A percentile compares a stretch with the other conserved stretches of the same genome.
These are phyloP conservation scores for Ramaria rubella DNA, from an alignment of 768 basidiomycete genomes.

Conservation along the genomic window DNA sequence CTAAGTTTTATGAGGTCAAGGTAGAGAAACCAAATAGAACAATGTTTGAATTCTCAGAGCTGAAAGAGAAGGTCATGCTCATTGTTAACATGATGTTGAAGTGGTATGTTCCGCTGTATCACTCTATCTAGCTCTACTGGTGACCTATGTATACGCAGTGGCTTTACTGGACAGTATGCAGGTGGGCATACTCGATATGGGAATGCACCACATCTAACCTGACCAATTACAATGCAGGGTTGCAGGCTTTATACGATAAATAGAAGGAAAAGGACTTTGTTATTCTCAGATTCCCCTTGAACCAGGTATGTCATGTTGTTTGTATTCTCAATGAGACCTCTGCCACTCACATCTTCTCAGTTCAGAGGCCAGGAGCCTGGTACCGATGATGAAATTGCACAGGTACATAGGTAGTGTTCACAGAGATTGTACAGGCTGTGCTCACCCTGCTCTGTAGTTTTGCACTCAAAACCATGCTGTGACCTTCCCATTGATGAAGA, in stretches of 20 bases:
- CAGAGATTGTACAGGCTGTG: neutral
- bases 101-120: slow-evolving; percentile 42
- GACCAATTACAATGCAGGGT: slow-evolving; percentile 37
- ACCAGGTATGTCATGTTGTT: slow-evolving; percentile 52
- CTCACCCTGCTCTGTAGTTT: slow-evolving; percentile 36
- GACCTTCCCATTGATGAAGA: slow-evolving; percentile 85
- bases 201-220: slow-evolving; percentile 20
- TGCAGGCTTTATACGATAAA: slow-evolving; percentile 75
- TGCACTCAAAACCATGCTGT: slow-evolving; percentile 84
- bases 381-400: slow-evolving; percentile 62
- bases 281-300: slow-evolving; percentile 88
- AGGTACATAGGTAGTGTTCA: slow-evolving; percentile 18
- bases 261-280: slow-evolving; percentile 71
- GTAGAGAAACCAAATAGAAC: slow-evolving; percentile 52
- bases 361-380: slow-evolving; percentile 84
- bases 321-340: too few relatives aligned
- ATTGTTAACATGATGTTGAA: slow-evolving; percentile 73
- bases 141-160: slow-evolving; percentile 38
- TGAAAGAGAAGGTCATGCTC: slow-evolving; percentile 64
- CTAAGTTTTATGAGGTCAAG: slow-evolving; percentile 62
- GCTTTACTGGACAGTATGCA: slow-evolving; percentile 79
- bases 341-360: slow-evolving; percentile 36
- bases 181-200: slow-evolving; percentile 29
- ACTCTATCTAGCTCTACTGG: neutral
- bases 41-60: slow-evolving; percentile 53